These are phyloP conservation scores for Mucor circinelloides DNA, from an alignment of 371 early-diverging fungal genomes.

Conservation along the genomic window DNA sequence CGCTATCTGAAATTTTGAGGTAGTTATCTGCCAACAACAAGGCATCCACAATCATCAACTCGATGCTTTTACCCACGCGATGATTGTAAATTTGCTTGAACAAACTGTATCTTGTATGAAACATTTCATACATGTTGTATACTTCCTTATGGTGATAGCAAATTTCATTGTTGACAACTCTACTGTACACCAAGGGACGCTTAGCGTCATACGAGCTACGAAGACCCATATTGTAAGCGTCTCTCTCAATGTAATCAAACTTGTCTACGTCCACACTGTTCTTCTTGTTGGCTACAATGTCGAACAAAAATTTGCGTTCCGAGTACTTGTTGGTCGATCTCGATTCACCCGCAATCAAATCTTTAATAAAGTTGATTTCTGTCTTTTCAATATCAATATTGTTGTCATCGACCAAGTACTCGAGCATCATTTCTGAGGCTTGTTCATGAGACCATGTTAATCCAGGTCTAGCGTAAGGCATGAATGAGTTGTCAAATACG, in stretches of 20 bases:
- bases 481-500: slow-evolving; percentile 89
- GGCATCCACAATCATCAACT: slow-evolving; percentile 90
- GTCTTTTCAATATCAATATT: slow-evolving; percentile 68
- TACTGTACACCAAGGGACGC: slow-evolving; percentile 78
- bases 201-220: slow-evolving; percentile 80
- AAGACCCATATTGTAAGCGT: slow-evolving; percentile 86
- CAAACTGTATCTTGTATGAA: slow-evolving; percentile 88
- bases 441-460: slow-evolving; percentile 88
- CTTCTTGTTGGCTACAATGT: slow-evolving; percentile 95
- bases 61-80: slow-evolving; percentile 77
- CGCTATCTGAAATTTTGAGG: slow-evolving; percentile 71
- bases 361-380: slow-evolving; percentile 81
- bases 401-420: slow-evolving; percentile 84
- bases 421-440: slow-evolving; percentile 88
- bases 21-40: slow-evolving; percentile 79
- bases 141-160: slow-evolving; percentile 85
- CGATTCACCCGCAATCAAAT: slow-evolving; percentile 80
- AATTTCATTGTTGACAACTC: slow-evolving; percentile 88
- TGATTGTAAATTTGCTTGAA: slow-evolving; percentile 95
- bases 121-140: slow-evolving; percentile 85
- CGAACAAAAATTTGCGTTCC: slow-evolving; percentile 79
- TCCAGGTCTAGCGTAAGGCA: slow-evolving; percentile 61
- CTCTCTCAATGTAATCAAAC: slow-evolving; percentile 94
- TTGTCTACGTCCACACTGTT: slow-evolving; percentile 97
- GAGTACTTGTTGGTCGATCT: slow-evolving; percentile 26